phyloP scores from a whole-genome alignment of 441 rosid genomes.

The Eutrema salsugineum region DNA sequence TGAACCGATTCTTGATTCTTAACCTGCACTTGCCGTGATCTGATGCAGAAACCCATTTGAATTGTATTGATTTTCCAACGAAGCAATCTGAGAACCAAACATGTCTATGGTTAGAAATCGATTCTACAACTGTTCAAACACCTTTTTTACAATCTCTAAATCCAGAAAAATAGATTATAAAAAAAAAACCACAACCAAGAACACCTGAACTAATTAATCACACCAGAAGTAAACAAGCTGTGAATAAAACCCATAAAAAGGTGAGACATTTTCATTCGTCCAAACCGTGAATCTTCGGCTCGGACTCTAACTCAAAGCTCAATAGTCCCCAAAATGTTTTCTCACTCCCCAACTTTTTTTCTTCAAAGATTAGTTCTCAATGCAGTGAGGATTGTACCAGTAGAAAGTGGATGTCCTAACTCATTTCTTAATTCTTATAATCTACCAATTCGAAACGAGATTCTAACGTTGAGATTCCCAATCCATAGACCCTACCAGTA shows the following conservation, averaged over 20 bases:
- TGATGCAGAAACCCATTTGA: conserved; percentile 41
- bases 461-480: conserved; percentile 4
- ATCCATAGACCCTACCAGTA: conserved; percentile 32
- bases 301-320: background rate
- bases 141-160: conserved; percentile 2
- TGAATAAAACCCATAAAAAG: background rate
- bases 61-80: conserved; percentile 37
- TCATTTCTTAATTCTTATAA: background rate
- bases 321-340: background rate
- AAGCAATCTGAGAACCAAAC: conserved; percentile 49
- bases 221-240: background rate
- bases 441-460: background rate
- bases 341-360: background rate
- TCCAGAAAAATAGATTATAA: background rate
- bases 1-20: conserved; percentile 9
- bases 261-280: background rate
- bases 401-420: background rate
- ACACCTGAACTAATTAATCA: background rate
- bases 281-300: background rate
- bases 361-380: background rate
- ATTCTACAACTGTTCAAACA: background rate
- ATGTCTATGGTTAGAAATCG: conserved; percentile 13
- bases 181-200: background rate
- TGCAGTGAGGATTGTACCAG: background rate
- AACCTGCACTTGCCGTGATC: conserved; percentile 66